Evolutionary conservation across 331 rosid genomes (phyloP).

Genomic region (Erythrophleum ivorense): DNA sequence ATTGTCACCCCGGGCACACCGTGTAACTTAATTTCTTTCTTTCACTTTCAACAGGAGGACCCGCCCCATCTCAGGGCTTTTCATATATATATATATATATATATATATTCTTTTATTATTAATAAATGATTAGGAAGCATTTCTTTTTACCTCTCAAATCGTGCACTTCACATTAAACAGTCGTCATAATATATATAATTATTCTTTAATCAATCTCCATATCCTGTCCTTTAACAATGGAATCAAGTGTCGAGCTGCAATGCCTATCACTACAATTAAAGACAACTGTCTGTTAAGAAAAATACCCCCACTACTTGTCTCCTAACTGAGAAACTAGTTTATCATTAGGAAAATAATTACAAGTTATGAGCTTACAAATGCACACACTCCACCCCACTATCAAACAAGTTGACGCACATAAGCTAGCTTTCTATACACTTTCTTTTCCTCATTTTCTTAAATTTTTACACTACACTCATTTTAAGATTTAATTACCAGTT

Average conservation of each 20-base stretch:
- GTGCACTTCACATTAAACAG: constrained; percentile 40
- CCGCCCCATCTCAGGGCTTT: constrained; percentile 29
- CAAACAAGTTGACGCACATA: constrained; percentile 36
- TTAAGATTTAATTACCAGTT: constrained; percentile 19
- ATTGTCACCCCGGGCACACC: constrained; percentile 13
- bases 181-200: neutral
- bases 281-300: constrained; percentile 52
- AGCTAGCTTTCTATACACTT: constrained; percentile 24
- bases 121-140: neutral
- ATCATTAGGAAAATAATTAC: constrained; percentile 46
- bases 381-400: constrained; percentile 38
- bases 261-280: constrained; percentile 28
- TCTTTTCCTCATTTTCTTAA: constrained; percentile 1
- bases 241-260: constrained; percentile 38
- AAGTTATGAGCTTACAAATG: constrained; percentile 36
- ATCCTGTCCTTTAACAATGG: constrained; percentile 40
- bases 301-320: constrained; percentile 47
- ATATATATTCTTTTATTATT: neutral
- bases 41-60: neutral
- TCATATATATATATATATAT: constrained; percentile 11
- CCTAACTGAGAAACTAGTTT: constrained; percentile 50
- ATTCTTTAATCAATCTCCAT: constrained; percentile 31
- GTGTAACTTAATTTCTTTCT: neutral
- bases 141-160: too few species aligned
- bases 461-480: constrained; percentile 31